Percentiles rank a stretch among this genome's conserved stretches.
phyloP scores from a whole-genome alignment of 2,329 filamentous ascomycete genomes.

The Talaromyces sp. region DNA sequence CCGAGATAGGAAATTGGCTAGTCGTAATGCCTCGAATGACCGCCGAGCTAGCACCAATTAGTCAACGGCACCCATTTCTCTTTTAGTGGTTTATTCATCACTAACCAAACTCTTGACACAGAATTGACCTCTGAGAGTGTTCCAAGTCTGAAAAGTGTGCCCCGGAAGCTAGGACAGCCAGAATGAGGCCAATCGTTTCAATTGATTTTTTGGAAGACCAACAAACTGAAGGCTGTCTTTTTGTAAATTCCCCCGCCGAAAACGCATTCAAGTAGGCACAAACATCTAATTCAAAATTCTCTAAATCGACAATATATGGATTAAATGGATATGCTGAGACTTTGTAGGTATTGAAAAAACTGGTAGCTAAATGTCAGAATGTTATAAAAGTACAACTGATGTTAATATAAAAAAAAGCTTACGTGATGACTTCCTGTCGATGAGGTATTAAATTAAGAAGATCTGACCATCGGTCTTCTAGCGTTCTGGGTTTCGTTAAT shows the following conservation, averaged over 20 bases:
- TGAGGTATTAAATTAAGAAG: not conserved
- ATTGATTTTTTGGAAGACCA: conserved; percentile 19
- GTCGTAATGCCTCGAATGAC: conserved; percentile 48
- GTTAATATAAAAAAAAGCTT: not conserved
- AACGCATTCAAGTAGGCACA: conserved; percentile 25
- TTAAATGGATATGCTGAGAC: conserved; percentile 27
- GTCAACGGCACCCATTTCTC: too few relatives aligned
- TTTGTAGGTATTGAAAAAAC: conserved; percentile 29
- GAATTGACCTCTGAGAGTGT: conserved; percentile 20
- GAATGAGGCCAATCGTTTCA: conserved; percentile 24
- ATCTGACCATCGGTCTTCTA: conserved; percentile 22
- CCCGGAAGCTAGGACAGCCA: conserved; percentile 26
- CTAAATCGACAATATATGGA: conserved; percentile 26
- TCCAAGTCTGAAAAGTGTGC: conserved; percentile 29
- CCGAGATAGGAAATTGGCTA: conserved; percentile 56
- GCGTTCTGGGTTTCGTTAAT: conserved; percentile 25
- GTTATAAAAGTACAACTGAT: not conserved
- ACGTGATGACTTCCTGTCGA: not conserved
- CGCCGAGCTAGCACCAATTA: conserved; percentile 14
- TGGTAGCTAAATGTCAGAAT: conserved; percentile 3
- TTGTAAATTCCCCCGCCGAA: conserved; percentile 12
- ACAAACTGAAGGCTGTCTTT: not conserved
- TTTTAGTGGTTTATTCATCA: too few relatives aligned
- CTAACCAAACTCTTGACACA: conserved; percentile 24
- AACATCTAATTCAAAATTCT: conserved; percentile 26